These are phyloP conservation scores for Mucor saturninus DNA, from an alignment of 371 early-diverging fungal genomes.

Conservation along the genomic window DNA sequence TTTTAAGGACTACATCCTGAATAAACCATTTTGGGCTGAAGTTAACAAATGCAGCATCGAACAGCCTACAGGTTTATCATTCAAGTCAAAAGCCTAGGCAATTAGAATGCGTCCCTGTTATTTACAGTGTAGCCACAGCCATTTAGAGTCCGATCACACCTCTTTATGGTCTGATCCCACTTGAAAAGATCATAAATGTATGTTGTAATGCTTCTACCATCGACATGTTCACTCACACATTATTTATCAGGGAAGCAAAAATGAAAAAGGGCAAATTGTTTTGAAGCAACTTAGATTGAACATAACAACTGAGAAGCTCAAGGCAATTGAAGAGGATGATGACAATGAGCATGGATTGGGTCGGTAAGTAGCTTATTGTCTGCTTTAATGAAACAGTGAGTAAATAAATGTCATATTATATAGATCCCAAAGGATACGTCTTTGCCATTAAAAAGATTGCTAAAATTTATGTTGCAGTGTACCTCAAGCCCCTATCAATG, in stretches of 20 bases:
- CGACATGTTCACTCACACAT: neutral
- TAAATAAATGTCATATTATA: neutral
- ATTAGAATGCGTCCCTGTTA: too few relatives aligned
- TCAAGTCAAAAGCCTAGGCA: neutral
- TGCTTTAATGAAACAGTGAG: neutral
- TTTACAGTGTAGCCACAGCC: too few relatives aligned
- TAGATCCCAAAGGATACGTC: neutral
- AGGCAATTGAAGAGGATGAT: neutral
- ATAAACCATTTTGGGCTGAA: neutral
- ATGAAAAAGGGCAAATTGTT: neutral
- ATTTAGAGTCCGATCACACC: too few relatives aligned
- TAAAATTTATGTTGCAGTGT: neutral
- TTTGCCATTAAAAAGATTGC: neutral
- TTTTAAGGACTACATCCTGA: neutral
- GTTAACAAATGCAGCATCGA: neutral
- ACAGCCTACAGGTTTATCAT: too few relatives aligned
- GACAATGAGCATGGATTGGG: slow-evolving; percentile 1
- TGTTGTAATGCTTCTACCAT: neutral
- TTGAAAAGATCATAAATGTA: neutral
- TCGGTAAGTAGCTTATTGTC: neutral
- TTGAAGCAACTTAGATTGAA: neutral
- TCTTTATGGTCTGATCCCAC: too few relatives aligned
- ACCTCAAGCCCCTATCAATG: neutral
- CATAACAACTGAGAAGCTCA: slow-evolving; percentile 1
- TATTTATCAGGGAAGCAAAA: neutral